Evolutionary conservation across 208 protist species (phyloP), one percentile per base, ranked within the genome.

Genomic region (Acanthamoeba divionensis): DNA sequence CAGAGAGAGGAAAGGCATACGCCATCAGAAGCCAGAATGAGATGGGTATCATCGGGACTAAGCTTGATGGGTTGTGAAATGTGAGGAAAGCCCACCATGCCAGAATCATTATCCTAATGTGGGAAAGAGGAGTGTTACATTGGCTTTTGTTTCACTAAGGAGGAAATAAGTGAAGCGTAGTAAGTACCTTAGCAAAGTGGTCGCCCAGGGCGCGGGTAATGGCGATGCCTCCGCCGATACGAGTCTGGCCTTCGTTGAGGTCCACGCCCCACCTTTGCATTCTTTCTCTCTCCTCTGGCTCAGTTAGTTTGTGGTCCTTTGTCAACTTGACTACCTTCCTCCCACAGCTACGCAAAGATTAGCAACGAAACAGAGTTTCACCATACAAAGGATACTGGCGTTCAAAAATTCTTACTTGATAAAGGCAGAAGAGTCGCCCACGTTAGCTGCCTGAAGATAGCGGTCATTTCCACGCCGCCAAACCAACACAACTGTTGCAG

Each of bases 121-220:
- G n/a, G n/a, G n/a, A n/a, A n/a, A n/a, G n/a, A n/a, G n/a, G n/a
- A n/a, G n/a, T n/a, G n/a, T n/a, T n/a, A n/a, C n/a, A n/a, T n/a
- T n/a, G n/a, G n/a, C n/a, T n/a, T n/a, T n/a, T n/a, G n/a, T n/a
- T n/a, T n/a, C n/a, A n/a, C n/a, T n/a, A n/a, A n/a, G n/a, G n/a
- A n/a, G n/a, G n/a, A n/a, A n/a, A n/a, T n/a, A n/a, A n/a, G n/a
- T n/a, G n/a, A n/a, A n/a, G n/a, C n/a, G n/a, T n/a, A n/a, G n/a
- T n/a, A n/a, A n/a, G n/a, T n/a, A n/a, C n/a, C n/a, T 86, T 86
- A 21, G 77, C 77, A 86, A 86, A 86, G n/a, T 86, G 77, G 29
- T 86, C 77, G 54, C 77, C 77, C 4, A 86, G 77, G 9, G 55
- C 77, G n/a, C 77, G 77, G 36, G 77, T 86, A 38, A 86, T 66